Evolutionary conservation across 805 yeast species (phyloP), one percentile per base, ranked within the genome.

Genomic region (Barnettozyma pratensis): DNA sequence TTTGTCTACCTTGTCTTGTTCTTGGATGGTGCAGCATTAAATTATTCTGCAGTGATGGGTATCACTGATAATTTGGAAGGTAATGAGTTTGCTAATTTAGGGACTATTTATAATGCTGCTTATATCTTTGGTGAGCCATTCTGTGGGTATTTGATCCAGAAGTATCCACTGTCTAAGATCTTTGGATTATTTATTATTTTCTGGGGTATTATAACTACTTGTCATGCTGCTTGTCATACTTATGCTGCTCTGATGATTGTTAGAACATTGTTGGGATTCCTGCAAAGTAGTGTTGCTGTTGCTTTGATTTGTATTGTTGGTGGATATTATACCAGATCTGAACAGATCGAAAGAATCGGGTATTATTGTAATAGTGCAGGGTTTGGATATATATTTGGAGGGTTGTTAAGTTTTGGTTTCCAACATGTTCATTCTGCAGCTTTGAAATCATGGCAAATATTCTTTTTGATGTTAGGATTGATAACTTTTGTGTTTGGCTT

Each of bases 21-120:
- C 56, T 62, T 80, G 47, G 86, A 80, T 56, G 78, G 78, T 52
- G 69, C 77, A 3, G 63, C 79, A 40, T 60, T 76, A 37, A 79
- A 79, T 52, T 80, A 80, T 57, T 78, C 85, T 4, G 82, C 81
- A 2, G 79, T 80, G 1, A 79, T 81, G 85, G 85, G 85, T 1
- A 77, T 80, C 57, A 76, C 72, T 57, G 57, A 68, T 3, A 69
- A 76, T 55, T 65, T 77, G 52, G 60, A 62, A 39, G 71, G 74
- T 14, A 67, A 76, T 42, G 73, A 79, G 43, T 78, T 71, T 54
- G 70, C 78, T 30, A 71, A 76, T 54, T 61, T 77, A 38, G 73
- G 77, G 29, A 76, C 83, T 3, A 75, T 77, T 11, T 71, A 74
- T 49, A 74, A 75, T 49, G 77, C 72, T 25, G 72, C 80, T 1